Percentiles rank a stretch among this genome's conserved stretches.
Evolutionary conservation across 768 basidiomycete species (phyloP).

Genomic region (Tricholoma furcatifolium): DNA sequence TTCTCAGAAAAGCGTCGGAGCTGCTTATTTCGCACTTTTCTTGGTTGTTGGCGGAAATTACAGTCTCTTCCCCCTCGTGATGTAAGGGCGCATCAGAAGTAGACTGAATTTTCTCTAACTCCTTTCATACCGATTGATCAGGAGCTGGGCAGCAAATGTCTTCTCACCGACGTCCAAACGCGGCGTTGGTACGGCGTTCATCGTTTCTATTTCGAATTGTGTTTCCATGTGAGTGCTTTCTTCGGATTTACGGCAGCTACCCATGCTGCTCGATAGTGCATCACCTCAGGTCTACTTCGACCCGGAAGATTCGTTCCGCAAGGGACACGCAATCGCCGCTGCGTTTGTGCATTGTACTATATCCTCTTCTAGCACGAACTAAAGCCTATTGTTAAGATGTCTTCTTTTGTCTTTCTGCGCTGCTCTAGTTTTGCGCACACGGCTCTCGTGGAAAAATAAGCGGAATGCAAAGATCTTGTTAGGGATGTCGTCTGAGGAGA

Average conservation of each 20-base stretch:
- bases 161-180: slow-evolving; percentile 61
- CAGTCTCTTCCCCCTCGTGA: slow-evolving; percentile 56
- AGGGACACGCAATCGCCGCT: slow-evolving; percentile 56
- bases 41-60: slow-evolving; percentile 55
- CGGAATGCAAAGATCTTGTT: slow-evolving; percentile 29
- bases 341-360: slow-evolving; percentile 30
- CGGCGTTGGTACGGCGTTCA: slow-evolving; percentile 59
- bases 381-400: slow-evolving; percentile 33
- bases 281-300: slow-evolving; percentile 61
- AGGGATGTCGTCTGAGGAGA: slow-evolving; percentile 9
- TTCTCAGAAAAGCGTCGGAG: slow-evolving; percentile 49
- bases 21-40: slow-evolving; percentile 57
- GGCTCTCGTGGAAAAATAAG: slow-evolving; percentile 42
- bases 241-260: not conserved
- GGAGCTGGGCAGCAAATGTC: slow-evolving; percentile 60
- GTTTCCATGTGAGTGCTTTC: slow-evolving; percentile 46
- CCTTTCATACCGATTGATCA: slow-evolving; percentile 19
- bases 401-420: slow-evolving; percentile 40
- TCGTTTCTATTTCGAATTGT: slow-evolving; percentile 58
- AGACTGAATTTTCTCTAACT: not conserved
- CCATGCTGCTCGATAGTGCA: slow-evolving; percentile 31
- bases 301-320: slow-evolving; percentile 45
- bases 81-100: slow-evolving; percentile 35
- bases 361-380: not conserved
- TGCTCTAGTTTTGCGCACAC: slow-evolving; percentile 43